These are phyloP conservation scores for Tilletia caries DNA, from an alignment of 1,284 basidiomycete species.

Conservation along the genomic window DNA sequence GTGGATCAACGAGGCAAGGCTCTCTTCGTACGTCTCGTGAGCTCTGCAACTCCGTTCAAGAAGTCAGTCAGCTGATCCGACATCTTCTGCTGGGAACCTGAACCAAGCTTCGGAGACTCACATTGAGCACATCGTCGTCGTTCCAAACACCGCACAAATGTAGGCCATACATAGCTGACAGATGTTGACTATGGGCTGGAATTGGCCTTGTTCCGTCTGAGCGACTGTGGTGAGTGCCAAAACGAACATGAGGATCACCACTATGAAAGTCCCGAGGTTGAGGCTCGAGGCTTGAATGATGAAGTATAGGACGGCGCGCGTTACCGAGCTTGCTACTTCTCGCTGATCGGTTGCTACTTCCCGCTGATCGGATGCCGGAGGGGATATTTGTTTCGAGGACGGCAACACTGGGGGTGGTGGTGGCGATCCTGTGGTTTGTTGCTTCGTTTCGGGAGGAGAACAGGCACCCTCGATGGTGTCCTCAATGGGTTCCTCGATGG, in stretches of 20 bases:
- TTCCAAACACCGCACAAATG: neutral
- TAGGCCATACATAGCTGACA: neutral
- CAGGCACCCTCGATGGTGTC: too few relatives aligned
- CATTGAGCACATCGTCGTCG: neutral
- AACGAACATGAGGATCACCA: neutral
- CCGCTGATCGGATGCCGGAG: too few relatives aligned
- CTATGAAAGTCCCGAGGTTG: neutral
- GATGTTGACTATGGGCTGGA: neutral
- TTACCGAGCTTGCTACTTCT: neutral
- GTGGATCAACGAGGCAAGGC: neutral
- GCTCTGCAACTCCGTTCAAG: neutral
- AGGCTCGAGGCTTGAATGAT: neutral
- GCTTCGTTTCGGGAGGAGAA: too few relatives aligned
- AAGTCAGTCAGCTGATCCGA: too few relatives aligned
- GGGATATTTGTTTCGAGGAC: too few relatives aligned
- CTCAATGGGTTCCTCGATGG: too few relatives aligned
- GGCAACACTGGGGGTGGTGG: too few relatives aligned
- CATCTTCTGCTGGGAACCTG: too few relatives aligned
- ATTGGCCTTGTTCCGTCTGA: neutral
- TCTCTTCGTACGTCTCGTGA: constrained; percentile 5
- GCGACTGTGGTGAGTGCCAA: neutral
- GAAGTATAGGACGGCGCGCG: neutral
- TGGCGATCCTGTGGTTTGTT: too few relatives aligned
- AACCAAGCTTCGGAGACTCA: neutral
- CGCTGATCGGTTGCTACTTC: too few relatives aligned